Conservation (phyloP, 1,139 yeast species). For the Suhomyces bribrorum region DNA sequence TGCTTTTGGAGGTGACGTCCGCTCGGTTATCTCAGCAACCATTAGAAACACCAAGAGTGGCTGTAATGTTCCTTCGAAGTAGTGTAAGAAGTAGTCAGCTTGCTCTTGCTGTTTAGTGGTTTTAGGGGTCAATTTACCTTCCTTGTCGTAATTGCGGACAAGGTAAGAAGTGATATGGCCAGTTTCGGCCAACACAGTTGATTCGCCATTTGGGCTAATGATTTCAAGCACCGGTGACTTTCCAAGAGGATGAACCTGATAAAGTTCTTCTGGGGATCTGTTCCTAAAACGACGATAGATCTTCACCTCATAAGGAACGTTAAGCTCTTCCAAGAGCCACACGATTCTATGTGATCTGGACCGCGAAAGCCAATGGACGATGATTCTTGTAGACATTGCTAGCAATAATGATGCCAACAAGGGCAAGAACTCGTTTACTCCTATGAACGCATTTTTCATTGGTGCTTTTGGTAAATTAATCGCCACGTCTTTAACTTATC, state of each 20-base stretch:
- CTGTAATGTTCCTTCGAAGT: constrained; percentile 43
- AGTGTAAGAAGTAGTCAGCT: constrained; percentile 40
- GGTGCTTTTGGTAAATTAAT: constrained; percentile 90
- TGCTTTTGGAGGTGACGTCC: constrained; percentile 37
- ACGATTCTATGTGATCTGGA: constrained; percentile 43
- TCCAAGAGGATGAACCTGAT: constrained; percentile 41
- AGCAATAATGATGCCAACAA: constrained; percentile 39
- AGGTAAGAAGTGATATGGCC: constrained; percentile 40
- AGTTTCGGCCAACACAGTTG: constrained; percentile 35
- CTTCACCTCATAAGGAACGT: constrained; percentile 37
- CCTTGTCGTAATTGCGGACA: constrained; percentile 31
- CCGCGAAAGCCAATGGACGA: constrained; percentile 31
- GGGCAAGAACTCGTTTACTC: constrained; percentile 47
- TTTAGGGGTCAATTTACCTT: constrained; percentile 27
- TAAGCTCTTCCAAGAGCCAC: constrained; percentile 42
- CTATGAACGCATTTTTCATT: constrained; percentile 75
- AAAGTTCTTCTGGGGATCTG: constrained; percentile 40
- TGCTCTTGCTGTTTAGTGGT: constrained; percentile 27
- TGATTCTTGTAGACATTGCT: constrained; percentile 15
- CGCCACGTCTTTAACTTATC: constrained; percentile 86
- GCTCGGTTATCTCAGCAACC: constrained; percentile 28
- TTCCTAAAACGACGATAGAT: constrained; percentile 28
- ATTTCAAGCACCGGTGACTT: constrained; percentile 45
- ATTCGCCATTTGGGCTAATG: constrained; percentile 22
- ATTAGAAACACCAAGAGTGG: constrained; percentile 34